These are phyloP conservation scores for Sporobolomyces pararoseus DNA, from an alignment of 768 basidiomycete species.

Conservation along the genomic window DNA sequence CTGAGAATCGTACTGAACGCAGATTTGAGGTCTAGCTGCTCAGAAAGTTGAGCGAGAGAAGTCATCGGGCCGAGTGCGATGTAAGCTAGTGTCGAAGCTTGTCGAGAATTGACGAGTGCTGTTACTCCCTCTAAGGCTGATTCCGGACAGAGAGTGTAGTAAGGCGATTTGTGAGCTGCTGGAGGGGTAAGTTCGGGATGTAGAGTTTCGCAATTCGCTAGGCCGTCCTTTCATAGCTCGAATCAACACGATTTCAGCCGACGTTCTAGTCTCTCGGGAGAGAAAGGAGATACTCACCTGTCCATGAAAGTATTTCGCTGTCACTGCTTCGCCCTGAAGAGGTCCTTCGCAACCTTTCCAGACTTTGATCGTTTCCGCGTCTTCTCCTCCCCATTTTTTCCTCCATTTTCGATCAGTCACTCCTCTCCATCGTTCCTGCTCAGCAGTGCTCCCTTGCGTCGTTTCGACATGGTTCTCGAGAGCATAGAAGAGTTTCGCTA, in stretches of 20 bases:
- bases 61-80: constrained; percentile 73
- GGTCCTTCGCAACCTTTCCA: constrained; percentile 64
- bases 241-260: neutral
- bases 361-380: constrained; percentile 58
- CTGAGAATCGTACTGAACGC: constrained; percentile 61
- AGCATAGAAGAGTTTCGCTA: constrained; percentile 47
- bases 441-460: constrained; percentile 52
- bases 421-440: constrained; percentile 63
- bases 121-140: constrained; percentile 47
- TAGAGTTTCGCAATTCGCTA: constrained; percentile 43
- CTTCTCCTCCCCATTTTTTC: constrained; percentile 16
- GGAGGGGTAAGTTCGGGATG: constrained; percentile 44
- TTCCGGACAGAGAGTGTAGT: constrained; percentile 17
- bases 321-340: constrained; percentile 66
- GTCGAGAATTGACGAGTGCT: constrained; percentile 57
- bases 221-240: constrained; percentile 44
- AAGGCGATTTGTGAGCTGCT: constrained; percentile 4
- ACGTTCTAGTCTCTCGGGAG: neutral
- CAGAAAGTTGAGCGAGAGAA: constrained; percentile 58
- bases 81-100: constrained; percentile 62
- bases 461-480: constrained; percentile 48
- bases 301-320: constrained; percentile 81
- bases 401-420: constrained; percentile 51
- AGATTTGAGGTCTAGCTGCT: neutral
- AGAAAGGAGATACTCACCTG: constrained; percentile 53